Evolutionary conservation across 495 filamentous ascomycete genomes (phyloP), one percentile per base, ranked within the genome.

Genomic region (Penicillium salamii): DNA sequence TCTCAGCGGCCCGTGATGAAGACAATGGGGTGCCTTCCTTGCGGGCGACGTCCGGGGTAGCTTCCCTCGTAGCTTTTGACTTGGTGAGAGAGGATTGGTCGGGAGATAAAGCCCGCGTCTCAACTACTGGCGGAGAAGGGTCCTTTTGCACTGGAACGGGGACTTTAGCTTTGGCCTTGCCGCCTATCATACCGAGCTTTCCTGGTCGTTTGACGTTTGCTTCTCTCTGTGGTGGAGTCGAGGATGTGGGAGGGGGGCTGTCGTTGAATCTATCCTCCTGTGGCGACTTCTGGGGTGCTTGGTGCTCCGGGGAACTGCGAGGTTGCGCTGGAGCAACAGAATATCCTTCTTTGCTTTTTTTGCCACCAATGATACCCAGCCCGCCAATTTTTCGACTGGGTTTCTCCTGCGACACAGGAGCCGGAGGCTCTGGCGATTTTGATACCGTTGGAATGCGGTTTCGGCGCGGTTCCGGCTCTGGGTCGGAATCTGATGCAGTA

Each of bases 361-460:
- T 70, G 49, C 69, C 70, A n/a, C 70, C 63, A 8, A 73, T 77
- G 3, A 66, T 54, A 32, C 70, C 62, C 12, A 73, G 54, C 4
- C 54, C 59, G 17, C 56, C 58, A 34, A 59, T 57, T 15, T 45
- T 28, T 43, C 62, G 65, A 14, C 60, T 55, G 1, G 50, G 57
- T 7, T 47, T 34, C 7, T 58, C 44, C 35, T 42, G 32, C 0
- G 26, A 8, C 19, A 6, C 14, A 14, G 45, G 35, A 6, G 24
- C 11, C 1, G 34, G 4, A 2, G 42, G 35, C 15, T 44, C 37
- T 9, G 55, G 36, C 32, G 44, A 15, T n/a, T 33, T 49, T 23
- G 58, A 37, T 28, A 21, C 34, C 6, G 20, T 38, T 13, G 46
- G 42, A 8, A 35, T 44, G 3, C 23, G 45, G 36, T 5, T 48